phyloP scores from a whole-genome alignment of 2,329 filamentous ascomycete genomes.

The Xylaria sp. region DNA sequence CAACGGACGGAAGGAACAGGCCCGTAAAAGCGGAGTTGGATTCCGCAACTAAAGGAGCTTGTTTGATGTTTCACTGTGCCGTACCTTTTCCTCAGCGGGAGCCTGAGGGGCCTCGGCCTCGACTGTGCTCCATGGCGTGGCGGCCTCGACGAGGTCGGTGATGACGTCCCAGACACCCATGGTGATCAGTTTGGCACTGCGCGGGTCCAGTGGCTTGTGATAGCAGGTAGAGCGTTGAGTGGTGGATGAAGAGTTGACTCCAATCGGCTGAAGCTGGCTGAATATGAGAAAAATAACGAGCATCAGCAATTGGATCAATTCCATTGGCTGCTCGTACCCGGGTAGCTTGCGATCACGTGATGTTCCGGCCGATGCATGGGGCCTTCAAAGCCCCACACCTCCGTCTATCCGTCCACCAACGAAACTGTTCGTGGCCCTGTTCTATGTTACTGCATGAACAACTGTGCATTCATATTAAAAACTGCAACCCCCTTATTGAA shows the following conservation, averaged over 20 bases:
- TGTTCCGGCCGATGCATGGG: conserved; percentile 29
- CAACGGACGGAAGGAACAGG: neutral
- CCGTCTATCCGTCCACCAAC: conserved; percentile 13
- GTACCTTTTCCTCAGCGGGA: conserved; percentile 71
- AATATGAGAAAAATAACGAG: conserved; percentile 53
- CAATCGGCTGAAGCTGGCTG: conserved; percentile 36
- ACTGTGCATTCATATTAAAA: neutral
- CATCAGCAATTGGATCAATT: conserved; percentile 60
- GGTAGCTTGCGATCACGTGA: conserved; percentile 47
- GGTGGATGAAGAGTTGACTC: conserved; percentile 45
- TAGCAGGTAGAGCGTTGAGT: conserved; percentile 49
- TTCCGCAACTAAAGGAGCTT: conserved; percentile 20
- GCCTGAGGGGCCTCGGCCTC: conserved; percentile 75
- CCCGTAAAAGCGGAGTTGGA: neutral
- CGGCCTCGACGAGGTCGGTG: conserved; percentile 71
- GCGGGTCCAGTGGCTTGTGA: conserved; percentile 53
- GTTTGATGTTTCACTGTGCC: conserved; percentile 20
- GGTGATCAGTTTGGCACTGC: conserved; percentile 54
- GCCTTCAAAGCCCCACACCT: conserved; percentile 24
- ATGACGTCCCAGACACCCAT: conserved; percentile 76
- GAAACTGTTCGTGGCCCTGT: neutral
- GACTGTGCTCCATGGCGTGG: conserved; percentile 70
- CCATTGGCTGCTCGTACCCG: conserved; percentile 55
- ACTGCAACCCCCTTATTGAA: neutral
- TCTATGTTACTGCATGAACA: neutral